Evolutionary conservation across 208 protist species (phyloP).

Genomic region (Herpetomonas samuelpessoai): DNA sequence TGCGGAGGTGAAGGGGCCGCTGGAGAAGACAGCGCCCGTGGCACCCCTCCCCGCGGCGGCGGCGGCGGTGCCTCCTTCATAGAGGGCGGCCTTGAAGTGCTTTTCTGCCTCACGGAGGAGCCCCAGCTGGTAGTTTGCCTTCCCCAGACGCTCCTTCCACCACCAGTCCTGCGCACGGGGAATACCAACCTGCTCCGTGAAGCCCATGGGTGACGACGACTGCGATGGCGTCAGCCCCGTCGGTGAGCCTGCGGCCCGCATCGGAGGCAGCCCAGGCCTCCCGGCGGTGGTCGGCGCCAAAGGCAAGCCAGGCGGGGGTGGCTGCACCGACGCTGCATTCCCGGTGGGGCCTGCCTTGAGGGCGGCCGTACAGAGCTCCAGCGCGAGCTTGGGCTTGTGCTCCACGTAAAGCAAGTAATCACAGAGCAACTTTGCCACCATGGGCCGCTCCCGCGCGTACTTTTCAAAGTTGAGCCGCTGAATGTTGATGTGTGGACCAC

Average conservation of each 20-base stretch:
- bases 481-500: conserved; percentile 86
- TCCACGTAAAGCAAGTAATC: conserved; percentile 95
- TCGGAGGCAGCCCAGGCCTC: not conserved
- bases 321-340: not conserved
- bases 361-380: conserved; percentile 82
- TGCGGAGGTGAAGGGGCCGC: not conserved
- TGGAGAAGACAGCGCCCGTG: conserved; percentile 2
- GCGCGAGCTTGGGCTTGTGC: conserved; percentile 87
- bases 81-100: conserved; percentile 83
- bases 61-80: conserved; percentile 15
- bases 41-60: too few species aligned
- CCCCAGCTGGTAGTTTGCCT: conserved; percentile 94
- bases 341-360: conserved; percentile 21
- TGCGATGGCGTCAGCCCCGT: not conserved
- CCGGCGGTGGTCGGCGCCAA: not conserved
- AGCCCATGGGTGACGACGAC: not conserved
- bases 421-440: conserved; percentile 92
- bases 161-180: conserved; percentile 89
- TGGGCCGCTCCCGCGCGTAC: conserved; percentile 84
- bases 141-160: conserved; percentile 94
- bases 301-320: not conserved
- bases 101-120: conserved; percentile 94
- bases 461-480: conserved; percentile 85
- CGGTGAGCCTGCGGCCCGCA: not conserved
- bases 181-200: conserved; percentile 41